Base-by-base conservation (phyloP, 2,329 filamentous ascomycete species). In the Trichoderma arundinaceum region DNA sequence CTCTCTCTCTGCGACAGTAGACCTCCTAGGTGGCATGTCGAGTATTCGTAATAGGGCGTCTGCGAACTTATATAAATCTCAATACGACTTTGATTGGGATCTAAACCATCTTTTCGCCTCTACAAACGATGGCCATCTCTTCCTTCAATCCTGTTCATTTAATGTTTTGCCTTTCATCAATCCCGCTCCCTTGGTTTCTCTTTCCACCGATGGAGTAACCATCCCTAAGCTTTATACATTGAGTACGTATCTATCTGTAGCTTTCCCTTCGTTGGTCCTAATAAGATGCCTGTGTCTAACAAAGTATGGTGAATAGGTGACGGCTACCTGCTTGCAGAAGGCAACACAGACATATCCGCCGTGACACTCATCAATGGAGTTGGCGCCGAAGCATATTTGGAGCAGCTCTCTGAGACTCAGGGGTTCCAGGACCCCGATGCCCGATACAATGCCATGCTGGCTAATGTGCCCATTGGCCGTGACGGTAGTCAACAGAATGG, bases 131-230 rank as follows among this genome's bases (percentile, higher is more conserved):
- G 44, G 48, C 7, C 68, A 64, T 58, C 62, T 69, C 12, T 3
- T 1, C 7, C 3, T 69, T 19, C 2, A 2, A 1, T 46, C 54
- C 28, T 68, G 67, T 39, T 57, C 66, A 13, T 12, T 65, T 28
- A 28, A 28, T 3, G 33, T 59, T 13, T 53, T 69, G 13, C 2
- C 2, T 1, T 66, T 66, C 12, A 1, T 9, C 7, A 57, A 33
- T 7, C 12, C 28, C 8, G 15, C 17, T 46, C 10, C 22, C 4
- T 39, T 68, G 17, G 49, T 44, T 13, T 68, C 68, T 12, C 38
- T 69, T 12, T 69, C 67, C 1, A 48, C 70, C 33, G 76, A 79
- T 38, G 74, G 77, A 5, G 68, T 77, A n/a, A 70, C 71, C 5
- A 68, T 72, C 6, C 74, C 74, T 1, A 68, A 72, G 44, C 22